Conservation (phyloP, 2,329 filamentous ascomycete genomes). For the Exserohilum turcica region DNA sequence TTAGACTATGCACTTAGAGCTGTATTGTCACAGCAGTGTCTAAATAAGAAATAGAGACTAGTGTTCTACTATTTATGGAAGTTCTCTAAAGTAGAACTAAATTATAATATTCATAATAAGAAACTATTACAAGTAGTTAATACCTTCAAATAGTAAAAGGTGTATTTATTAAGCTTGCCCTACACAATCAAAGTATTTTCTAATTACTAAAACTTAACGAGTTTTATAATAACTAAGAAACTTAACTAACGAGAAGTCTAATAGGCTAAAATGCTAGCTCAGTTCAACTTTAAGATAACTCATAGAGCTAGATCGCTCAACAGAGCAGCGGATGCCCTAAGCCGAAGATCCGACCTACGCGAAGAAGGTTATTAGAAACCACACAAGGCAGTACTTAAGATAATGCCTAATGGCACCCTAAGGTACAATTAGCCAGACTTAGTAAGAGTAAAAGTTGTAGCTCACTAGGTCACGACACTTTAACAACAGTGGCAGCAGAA, state of each 20-base stretch:
- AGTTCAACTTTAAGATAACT: conserved; percentile 11
- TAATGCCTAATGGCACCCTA: background rate
- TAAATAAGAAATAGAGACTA: conserved; percentile 21
- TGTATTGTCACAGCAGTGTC: background rate
- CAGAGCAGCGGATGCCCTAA: background rate
- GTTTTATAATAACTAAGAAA: conserved; percentile 6
- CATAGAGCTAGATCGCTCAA: background rate
- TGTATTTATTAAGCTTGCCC: too few species aligned
- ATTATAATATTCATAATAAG: conserved; percentile 25
- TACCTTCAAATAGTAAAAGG: too few species aligned
- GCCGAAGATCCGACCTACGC: background rate
- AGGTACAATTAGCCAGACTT: background rate
- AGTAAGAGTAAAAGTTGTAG: background rate
- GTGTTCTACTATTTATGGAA: conserved; percentile 30
- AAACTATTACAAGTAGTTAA: background rate
- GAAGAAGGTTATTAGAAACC: background rate
- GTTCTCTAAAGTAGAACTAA: conserved; percentile 6
- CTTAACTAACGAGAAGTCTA: conserved; percentile 2
- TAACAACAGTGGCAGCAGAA: background rate
- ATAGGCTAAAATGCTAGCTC: conserved; percentile 1
- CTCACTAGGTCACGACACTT: background rate
- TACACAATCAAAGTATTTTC: conserved; percentile 6
- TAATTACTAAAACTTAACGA: conserved; percentile 19
- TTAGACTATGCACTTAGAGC: background rate
- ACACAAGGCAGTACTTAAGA: background rate